These are phyloP conservation scores for Leptographium galeiforme DNA, from an alignment of 2,329 filamentous ascomycete genomes.

Conservation along the genomic window DNA sequence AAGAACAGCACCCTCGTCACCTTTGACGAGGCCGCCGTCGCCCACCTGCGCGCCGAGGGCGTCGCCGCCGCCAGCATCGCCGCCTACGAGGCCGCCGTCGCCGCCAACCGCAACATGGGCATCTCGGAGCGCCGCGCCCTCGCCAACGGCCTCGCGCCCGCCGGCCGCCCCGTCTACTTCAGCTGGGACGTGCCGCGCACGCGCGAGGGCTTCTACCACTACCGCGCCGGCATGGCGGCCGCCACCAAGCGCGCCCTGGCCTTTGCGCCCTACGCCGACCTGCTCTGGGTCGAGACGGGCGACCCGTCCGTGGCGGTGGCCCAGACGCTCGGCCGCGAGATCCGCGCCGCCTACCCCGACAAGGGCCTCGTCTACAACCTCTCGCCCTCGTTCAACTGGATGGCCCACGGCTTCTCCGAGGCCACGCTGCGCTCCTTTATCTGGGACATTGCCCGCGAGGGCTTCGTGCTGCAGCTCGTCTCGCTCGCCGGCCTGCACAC, in stretches of 20 bases:
- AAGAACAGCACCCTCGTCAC: conserved; percentile 73
- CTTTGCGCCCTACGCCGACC: conserved; percentile 84
- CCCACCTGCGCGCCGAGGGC: conserved; percentile 56
- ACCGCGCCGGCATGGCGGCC: conserved; percentile 66
- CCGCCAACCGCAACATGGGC: conserved; percentile 57
- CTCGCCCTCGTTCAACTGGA: conserved; percentile 97
- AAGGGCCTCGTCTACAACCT: conserved; percentile 97
- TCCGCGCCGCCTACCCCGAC: conserved; percentile 53
- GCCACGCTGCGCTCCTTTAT: conserved; percentile 79
- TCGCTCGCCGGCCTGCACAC: conserved; percentile 54
- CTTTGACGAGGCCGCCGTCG: conserved; percentile 79
- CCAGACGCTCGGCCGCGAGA: conserved; percentile 59
- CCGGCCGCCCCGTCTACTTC: conserved; percentile 54
- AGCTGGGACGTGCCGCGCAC: conserved; percentile 87
- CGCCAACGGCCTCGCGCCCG: conserved; percentile 51
- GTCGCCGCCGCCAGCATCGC: conserved; percentile 50
- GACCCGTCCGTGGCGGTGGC: conserved; percentile 74
- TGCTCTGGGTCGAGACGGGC: conserved; percentile 94
- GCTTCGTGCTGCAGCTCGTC: conserved; percentile 58
- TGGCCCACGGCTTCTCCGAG: conserved; percentile 80
- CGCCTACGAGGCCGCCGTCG: conserved; percentile 50
- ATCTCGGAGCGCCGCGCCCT: conserved; percentile 64
- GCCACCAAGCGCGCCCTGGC: conserved; percentile 88
- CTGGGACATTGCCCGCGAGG: conserved; percentile 88
- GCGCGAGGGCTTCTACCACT: conserved; percentile 88